These are phyloP conservation scores for Stevia rebaudiana DNA, from an alignment of 140 eudicot species.

Conservation along the genomic window DNA sequence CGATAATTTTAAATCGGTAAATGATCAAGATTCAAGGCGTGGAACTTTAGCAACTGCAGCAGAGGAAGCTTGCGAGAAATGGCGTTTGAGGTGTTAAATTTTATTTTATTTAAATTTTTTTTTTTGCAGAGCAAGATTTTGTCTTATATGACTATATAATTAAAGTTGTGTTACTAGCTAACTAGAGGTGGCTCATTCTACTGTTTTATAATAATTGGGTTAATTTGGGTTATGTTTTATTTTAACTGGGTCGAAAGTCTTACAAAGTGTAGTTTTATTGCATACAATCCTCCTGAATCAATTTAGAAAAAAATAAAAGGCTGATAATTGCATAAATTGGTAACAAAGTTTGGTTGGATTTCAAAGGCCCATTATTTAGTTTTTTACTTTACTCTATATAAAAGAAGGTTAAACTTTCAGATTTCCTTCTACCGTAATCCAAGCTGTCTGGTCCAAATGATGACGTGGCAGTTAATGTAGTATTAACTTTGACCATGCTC, in stretches of 20 bases:
- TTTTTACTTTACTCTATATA: no score
- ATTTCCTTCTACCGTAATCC: no score
- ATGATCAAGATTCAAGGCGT: conserved; percentile 37
- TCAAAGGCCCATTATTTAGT: no score
- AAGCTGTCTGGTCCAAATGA: not conserved
- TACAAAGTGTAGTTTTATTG: not conserved
- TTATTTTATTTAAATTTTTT: conserved; percentile 6
- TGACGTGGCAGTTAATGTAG: not conserved
- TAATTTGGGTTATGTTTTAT: not conserved
- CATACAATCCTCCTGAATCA: no score
- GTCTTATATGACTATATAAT: not conserved
- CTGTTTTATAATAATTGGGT: not conserved
- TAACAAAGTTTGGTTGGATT: not conserved
- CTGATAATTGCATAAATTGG: not conserved
- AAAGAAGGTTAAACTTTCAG: not conserved
- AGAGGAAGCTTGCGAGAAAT: conserved; percentile 82
- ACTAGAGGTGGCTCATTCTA: not conserved
- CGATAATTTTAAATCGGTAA: conserved; percentile 29
- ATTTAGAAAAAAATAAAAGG: not conserved
- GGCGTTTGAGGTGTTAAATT: conserved; percentile 76
- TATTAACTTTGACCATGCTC: not conserved
- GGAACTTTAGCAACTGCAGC: conserved; percentile 46
- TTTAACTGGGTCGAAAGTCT: not conserved
- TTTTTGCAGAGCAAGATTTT: not conserved
- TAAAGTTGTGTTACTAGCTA: not conserved